phyloP scores from a whole-genome alignment of 2,329 filamentous ascomycete species.

The Arthrobotrys megalospora region DNA sequence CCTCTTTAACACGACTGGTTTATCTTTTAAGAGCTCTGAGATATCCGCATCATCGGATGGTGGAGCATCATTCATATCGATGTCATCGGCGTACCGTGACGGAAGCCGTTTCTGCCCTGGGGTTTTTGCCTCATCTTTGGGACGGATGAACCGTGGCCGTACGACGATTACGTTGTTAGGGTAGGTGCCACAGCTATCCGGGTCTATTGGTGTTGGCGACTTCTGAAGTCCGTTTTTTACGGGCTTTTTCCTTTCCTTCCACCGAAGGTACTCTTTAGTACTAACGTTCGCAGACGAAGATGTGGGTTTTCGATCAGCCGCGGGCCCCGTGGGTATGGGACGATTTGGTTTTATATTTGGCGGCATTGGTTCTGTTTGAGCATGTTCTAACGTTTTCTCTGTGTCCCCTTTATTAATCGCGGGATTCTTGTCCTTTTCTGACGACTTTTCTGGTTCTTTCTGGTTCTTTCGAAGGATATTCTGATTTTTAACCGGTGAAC shows the following conservation, averaged over 20 bases:
- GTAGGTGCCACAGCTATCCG: conserved; percentile 5
- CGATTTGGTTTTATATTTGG: background rate
- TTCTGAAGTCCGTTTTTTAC: background rate
- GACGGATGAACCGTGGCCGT: background rate
- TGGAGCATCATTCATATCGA: conserved; percentile 6
- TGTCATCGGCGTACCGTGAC: background rate
- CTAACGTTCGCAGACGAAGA: background rate
- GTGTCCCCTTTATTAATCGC: background rate
- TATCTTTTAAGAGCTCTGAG: conserved; percentile 14
- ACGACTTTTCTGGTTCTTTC: background rate
- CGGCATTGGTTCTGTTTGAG: background rate
- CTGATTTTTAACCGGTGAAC: background rate
- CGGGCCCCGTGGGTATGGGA: background rate
- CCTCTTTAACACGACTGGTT: background rate
- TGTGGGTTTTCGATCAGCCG: background rate
- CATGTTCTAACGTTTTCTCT: background rate
- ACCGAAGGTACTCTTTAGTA: background rate
- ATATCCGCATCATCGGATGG: background rate
- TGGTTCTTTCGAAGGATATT: background rate
- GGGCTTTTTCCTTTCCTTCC: background rate
- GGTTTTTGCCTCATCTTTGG: background rate
- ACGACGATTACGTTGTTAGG: conserved; percentile 34
- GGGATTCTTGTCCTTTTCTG: background rate
- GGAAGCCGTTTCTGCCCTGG: background rate
- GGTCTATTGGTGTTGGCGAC: background rate